These are phyloP conservation scores for Paradendryphiella salina DNA, from an alignment of 2,329 filamentous ascomycete genomes.

Conservation along the genomic window DNA sequence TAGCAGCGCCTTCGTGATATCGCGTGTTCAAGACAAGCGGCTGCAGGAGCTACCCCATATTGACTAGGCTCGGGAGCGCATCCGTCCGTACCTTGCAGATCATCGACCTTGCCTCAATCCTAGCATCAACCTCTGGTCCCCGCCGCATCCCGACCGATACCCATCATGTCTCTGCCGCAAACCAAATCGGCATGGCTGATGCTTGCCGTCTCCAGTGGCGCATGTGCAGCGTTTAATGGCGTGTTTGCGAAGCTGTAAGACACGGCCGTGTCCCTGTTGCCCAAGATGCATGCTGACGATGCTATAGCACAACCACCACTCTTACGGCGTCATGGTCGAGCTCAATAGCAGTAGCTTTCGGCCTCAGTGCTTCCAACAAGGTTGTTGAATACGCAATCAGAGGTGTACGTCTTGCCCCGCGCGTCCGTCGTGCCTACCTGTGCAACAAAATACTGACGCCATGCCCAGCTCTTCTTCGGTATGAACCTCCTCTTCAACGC, in stretches of 20 bases:
- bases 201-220: slow-evolving; percentile 72
- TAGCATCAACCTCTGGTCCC: slow-evolving; percentile 1
- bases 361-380: slow-evolving; percentile 52
- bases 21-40: no score
- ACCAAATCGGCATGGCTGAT: slow-evolving; percentile 56
- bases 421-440: neutral
- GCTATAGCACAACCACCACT: slow-evolving; percentile 60
- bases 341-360: slow-evolving; percentile 54
- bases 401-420: slow-evolving; percentile 50
- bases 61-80: slow-evolving; percentile 25
- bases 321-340: slow-evolving; percentile 60
- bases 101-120: slow-evolving; percentile 9
- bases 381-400: slow-evolving; percentile 56
- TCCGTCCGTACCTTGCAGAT: slow-evolving; percentile 24
- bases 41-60: slow-evolving; percentile 8
- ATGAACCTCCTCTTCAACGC: slow-evolving; percentile 76
- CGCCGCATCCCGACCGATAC: neutral
- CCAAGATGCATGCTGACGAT: slow-evolving; percentile 11
- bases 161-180: slow-evolving; percentile 29
- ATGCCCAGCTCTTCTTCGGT: slow-evolving; percentile 67
- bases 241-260: slow-evolving; percentile 79
- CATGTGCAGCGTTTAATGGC: slow-evolving; percentile 78
- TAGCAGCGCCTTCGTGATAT: neutral
- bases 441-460: slow-evolving; percentile 4
- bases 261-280: neutral